Percentiles rank a stretch among this genome's conserved stretches.
Evolutionary conservation across 2,329 filamentous ascomycete genomes (phyloP).

Genomic region (Ophiostoma pallidulum): DNA sequence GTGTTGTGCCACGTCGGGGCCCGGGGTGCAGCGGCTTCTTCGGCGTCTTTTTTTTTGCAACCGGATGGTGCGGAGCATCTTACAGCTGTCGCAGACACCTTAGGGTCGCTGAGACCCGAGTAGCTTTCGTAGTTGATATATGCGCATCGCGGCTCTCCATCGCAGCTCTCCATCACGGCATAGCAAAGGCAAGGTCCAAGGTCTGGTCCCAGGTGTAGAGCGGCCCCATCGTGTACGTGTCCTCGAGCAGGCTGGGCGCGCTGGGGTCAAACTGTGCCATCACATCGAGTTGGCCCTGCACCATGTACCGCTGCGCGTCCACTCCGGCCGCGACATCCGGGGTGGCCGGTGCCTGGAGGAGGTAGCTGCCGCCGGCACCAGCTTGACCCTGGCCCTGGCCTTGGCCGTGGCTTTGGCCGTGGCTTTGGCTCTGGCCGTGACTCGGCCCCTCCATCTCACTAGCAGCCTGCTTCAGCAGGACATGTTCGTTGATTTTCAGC

Average conservation of each 20-base stretch:
- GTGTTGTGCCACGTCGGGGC: too few species aligned
- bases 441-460: too few species aligned
- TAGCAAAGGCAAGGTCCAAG: slow-evolving; percentile 8
- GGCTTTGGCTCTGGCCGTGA: not conserved
- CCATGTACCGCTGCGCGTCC: not conserved
- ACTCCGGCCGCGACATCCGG: too few species aligned
- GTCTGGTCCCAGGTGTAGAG: slow-evolving; percentile 13
- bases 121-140: too few species aligned
- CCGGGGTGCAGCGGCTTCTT: too few species aligned
- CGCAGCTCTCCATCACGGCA: too few species aligned
- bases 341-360: not conserved
- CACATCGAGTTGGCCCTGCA: slow-evolving; percentile 6
- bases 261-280: slow-evolving; percentile 7
- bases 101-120: too few species aligned
- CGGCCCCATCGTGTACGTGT: slow-evolving; percentile 10
- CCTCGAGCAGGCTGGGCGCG: slow-evolving; percentile 4
- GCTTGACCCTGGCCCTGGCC: not conserved
- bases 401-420: not conserved
- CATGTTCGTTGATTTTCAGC: slow-evolving; percentile 11
- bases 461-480: slow-evolving; percentile 8
- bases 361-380: too few species aligned
- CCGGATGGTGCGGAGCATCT: too few species aligned
- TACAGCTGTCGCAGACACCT: too few species aligned
- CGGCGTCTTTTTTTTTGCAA: too few species aligned
- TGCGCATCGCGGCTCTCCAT: not conserved